These are phyloP conservation scores for Fusarium subglutinans DNA, from an alignment of 2,329 filamentous ascomycete genomes.

Conservation along the genomic window DNA sequence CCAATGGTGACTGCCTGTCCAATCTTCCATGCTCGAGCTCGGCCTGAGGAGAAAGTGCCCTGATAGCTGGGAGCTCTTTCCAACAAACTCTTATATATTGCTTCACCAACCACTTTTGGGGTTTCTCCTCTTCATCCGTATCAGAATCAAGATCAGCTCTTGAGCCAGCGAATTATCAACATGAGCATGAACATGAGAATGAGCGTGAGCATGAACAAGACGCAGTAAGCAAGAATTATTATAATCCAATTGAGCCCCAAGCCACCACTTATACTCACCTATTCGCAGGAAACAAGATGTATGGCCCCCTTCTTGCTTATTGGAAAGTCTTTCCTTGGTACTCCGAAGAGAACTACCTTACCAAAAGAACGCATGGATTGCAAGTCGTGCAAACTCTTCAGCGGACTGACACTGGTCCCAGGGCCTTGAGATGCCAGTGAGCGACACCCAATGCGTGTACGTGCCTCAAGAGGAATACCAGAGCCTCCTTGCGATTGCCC, in stretches of 20 bases:
- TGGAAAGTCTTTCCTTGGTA: too few species aligned
- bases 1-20: neutral
- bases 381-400: neutral
- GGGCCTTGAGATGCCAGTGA: neutral
- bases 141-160: neutral
- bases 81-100: neutral
- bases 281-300: constrained; percentile 15
- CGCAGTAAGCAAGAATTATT: constrained; percentile 9
- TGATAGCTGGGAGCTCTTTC: neutral
- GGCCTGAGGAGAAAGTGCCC: neutral
- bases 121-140: neutral
- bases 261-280: neutral
- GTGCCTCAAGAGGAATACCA: constrained; percentile 71
- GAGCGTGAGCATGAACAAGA: constrained; percentile 1
- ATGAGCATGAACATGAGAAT: constrained; percentile 15
- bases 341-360: neutral
- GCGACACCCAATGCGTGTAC: constrained; percentile 52
- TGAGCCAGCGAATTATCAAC: neutral
- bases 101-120: neutral
- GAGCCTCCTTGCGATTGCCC: constrained; percentile 59
- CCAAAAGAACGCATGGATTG: neutral
- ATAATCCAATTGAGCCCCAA: neutral
- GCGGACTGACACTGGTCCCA: constrained; percentile 10
- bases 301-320: neutral
- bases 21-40: neutral